Conservation (phyloP, 768 basidiomycete genomes). For the Boletus coccyginus region DNA sequence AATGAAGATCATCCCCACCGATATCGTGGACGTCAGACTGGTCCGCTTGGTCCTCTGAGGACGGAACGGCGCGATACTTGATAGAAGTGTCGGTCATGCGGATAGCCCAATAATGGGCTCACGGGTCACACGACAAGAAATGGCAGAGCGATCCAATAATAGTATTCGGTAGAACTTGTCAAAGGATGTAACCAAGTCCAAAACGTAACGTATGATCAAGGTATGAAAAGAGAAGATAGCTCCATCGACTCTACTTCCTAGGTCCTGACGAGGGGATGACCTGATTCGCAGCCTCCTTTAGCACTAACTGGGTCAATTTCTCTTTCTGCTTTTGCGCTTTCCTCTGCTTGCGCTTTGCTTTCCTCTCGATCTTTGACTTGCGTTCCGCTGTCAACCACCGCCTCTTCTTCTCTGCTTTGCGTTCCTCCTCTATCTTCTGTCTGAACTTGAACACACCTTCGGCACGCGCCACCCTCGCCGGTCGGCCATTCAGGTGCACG, state of each 20-base stretch:
- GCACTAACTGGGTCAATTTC: slow-evolving; percentile 49
- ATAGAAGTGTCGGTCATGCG: slow-evolving; percentile 8
- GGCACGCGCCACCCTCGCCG: slow-evolving; percentile 57
- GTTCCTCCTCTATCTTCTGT: slow-evolving; percentile 53
- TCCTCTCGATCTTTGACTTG: slow-evolving; percentile 37
- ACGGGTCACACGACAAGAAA: too few species aligned
- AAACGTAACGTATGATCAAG: not conserved
- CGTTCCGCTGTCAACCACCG: slow-evolving; percentile 42
- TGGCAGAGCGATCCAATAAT: too few species aligned
- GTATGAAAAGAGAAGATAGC: not conserved
- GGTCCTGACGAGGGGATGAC: slow-evolving; percentile 40
- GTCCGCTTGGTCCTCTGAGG: slow-evolving; percentile 14
- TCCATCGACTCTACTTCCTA: slow-evolving; percentile 9
- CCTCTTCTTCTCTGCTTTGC: slow-evolving; percentile 59
- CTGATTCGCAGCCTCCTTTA: slow-evolving; percentile 58
- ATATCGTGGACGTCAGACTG: not conserved
- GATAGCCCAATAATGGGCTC: not conserved
- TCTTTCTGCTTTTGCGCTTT: slow-evolving; percentile 49
- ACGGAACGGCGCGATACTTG: slow-evolving; percentile 20
- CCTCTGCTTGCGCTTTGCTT: slow-evolving; percentile 39
- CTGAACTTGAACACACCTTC: slow-evolving; percentile 78
- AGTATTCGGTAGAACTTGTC: too few species aligned
- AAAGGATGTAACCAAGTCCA: not conserved
- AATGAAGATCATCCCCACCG: slow-evolving; percentile 4
- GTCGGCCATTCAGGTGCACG: slow-evolving; percentile 57